A percentile compares a stretch with the other conserved stretches of the same genome.
phyloP scores from a whole-genome alignment of 2,329 filamentous ascomycete genomes.

The Macrophomina tecta region DNA sequence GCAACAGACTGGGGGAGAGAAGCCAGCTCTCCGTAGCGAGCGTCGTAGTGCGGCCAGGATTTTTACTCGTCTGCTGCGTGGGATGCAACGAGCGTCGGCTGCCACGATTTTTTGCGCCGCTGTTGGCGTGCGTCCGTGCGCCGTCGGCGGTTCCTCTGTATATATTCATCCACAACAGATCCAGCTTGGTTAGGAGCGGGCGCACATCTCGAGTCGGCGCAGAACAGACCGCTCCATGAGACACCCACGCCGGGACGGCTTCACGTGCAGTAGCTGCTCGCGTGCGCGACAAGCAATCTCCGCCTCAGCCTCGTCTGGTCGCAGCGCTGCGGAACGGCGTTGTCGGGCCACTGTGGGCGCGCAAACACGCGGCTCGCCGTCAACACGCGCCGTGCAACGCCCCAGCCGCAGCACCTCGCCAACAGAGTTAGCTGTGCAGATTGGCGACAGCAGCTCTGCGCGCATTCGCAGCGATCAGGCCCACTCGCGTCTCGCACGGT shows the following conservation, averaged over 20 bases:
- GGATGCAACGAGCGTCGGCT: not conserved
- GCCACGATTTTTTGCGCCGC: not conserved
- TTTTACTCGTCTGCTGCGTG: not conserved
- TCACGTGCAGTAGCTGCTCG: too few relatives aligned
- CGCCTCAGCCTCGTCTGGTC: not conserved
- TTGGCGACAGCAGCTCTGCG: conserved; percentile 1
- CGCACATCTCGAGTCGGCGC: too few relatives aligned
- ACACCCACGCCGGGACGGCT: too few relatives aligned
- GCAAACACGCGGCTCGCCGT: not conserved
- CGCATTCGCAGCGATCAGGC: conserved; percentile 9
- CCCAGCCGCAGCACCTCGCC: not conserved
- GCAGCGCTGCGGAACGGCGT: not conserved
- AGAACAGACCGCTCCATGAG: too few relatives aligned
- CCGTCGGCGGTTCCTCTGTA: not conserved
- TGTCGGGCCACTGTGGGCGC: conserved; percentile 8
- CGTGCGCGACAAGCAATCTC: not conserved
- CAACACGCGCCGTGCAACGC: conserved; percentile 5
- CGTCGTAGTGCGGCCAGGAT: conserved; percentile 10
- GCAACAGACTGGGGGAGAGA: not conserved
- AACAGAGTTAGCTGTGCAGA: not conserved
- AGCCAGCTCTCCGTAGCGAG: not conserved
- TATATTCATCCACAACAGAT: too few relatives aligned
- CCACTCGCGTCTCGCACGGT: conserved; percentile 19
- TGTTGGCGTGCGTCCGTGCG: not conserved
- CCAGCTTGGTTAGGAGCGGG: too few relatives aligned